phyloP scores from a whole-genome alignment of 2,329 filamentous ascomycete genomes.

The Fusarium aywerte region DNA sequence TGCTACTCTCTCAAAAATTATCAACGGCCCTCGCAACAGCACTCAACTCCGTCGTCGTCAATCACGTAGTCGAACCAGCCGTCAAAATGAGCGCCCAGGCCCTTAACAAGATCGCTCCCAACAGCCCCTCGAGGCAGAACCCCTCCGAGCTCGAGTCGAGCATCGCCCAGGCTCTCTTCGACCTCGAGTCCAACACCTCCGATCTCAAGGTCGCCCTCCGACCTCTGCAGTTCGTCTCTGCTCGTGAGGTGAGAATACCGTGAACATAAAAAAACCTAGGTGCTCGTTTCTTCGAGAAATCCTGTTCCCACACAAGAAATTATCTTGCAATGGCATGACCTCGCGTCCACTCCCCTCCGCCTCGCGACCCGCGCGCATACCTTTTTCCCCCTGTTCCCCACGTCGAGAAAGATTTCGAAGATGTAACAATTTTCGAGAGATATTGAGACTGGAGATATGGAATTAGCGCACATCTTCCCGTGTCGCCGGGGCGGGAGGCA shows the following conservation, averaged over 20 bases:
- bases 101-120: constrained; percentile 97
- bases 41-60: constrained; percentile 44
- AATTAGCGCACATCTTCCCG: constrained; percentile 20
- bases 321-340: constrained; percentile 49
- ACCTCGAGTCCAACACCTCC: constrained; percentile 98
- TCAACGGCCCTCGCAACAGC: constrained; percentile 39
- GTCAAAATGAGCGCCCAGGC: constrained; percentile 74
- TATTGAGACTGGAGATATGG: not conserved
- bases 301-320: constrained; percentile 57
- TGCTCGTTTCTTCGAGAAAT: constrained; percentile 41
- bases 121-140: constrained; percentile 95
- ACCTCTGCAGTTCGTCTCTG: constrained; percentile 98
- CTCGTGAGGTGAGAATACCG: constrained; percentile 90
- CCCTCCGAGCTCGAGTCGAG: constrained; percentile 97
- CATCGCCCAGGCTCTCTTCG: constrained; percentile 97
- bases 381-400: not conserved
- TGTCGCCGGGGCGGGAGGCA: constrained; percentile 44
- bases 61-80: constrained; percentile 52
- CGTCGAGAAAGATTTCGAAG: constrained; percentile 43
- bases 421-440: constrained; percentile 38
- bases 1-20: constrained; percentile 49
- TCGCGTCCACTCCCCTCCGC: constrained; percentile 32
- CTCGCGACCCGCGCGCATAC: constrained; percentile 37
- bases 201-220: constrained; percentile 97
- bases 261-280: constrained; percentile 38